Evolutionary conservation across 176 grass and related monocot genomes (phyloP), one percentile per base, ranked within the genome.

Genomic region (Dactylis glomerata): DNA sequence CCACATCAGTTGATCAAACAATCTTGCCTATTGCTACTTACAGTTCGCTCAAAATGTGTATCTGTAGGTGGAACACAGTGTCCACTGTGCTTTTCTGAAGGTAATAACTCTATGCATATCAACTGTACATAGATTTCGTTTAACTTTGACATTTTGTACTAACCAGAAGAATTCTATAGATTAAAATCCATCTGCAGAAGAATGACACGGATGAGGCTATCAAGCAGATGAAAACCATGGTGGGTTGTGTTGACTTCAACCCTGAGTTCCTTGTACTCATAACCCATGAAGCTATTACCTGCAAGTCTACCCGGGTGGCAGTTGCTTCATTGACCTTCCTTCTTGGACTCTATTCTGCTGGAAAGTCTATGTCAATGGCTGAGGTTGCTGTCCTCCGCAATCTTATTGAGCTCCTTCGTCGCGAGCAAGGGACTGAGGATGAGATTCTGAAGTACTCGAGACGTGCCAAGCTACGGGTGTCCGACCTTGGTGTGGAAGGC

Each of bases 151-250:
- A 85, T 37, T 68, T 73, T 65, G 28, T 91, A 78, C 84, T 94
- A 86, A 92, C 68, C 40, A 92, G 22, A 85, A 33, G 15, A 32
- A 40, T 75, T 88, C 19, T 77, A 22, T 56, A 98, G 96, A 89
- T 94, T 63, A 95, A 98, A 81, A 98, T 98, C 79, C 68, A 92
- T 91, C 57, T 98, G 47, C 88, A 92, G 85, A 95, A 87, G 82
- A 76, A 93, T 61, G 89, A 94, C 38, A 84, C 92, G 27, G 91
- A 92, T 0, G 81, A 94, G 83, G 96, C 89, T 58, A 94, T 92
- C 81, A 91, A 89, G 61, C 68, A 86, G 68, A 88, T 98, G 83
- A 88, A 94, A 77, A 79, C 78, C 37, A 95, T 98, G 96, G 44
- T 95, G 76, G 79, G 76, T 40, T 92, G 92, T 85, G 81, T 83